These are phyloP conservation scores for Fusarium marasasianum DNA, from an alignment of 2,329 filamentous ascomycete species.

Conservation along the genomic window DNA sequence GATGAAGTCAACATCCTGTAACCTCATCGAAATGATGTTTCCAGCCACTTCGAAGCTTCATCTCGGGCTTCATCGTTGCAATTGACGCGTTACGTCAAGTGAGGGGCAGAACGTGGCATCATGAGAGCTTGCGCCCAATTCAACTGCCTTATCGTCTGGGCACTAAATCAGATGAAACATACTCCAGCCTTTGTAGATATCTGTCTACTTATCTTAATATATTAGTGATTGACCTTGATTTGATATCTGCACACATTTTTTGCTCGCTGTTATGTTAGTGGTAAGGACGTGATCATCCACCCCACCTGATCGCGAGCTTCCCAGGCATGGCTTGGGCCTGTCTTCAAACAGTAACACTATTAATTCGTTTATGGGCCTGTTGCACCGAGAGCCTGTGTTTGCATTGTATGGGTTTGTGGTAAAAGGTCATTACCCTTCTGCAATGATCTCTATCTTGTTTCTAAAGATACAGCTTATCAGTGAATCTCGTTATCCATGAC, in stretches of 20 bases:
- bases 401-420: too few species aligned
- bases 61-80: neutral
- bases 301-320: neutral
- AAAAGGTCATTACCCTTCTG: too few species aligned
- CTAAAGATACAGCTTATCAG: neutral
- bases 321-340: neutral
- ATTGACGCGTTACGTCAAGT: slow-evolving; percentile 30
- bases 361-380: neutral
- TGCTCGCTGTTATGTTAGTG: neutral
- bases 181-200: too few species aligned
- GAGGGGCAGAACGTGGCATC: slow-evolving; percentile 29
- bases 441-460: too few species aligned
- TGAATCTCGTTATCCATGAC: too few species aligned
- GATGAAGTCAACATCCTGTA: too few species aligned
- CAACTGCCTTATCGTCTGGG: neutral
- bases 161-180: neutral
- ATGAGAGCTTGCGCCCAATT: neutral
- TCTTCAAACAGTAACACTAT: neutral
- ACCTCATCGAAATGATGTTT: neutral
- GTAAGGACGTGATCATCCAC: neutral
- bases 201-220: neutral
- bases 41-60: neutral
- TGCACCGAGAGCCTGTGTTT: too few species aligned
- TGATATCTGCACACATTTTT: neutral
- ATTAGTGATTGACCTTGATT: too few species aligned